Percentiles rank a stretch among this genome's conserved stretches.
phyloP scores from a whole-genome alignment of 2,329 filamentous ascomycete genomes.

The Mycosphaerella sp. region DNA sequence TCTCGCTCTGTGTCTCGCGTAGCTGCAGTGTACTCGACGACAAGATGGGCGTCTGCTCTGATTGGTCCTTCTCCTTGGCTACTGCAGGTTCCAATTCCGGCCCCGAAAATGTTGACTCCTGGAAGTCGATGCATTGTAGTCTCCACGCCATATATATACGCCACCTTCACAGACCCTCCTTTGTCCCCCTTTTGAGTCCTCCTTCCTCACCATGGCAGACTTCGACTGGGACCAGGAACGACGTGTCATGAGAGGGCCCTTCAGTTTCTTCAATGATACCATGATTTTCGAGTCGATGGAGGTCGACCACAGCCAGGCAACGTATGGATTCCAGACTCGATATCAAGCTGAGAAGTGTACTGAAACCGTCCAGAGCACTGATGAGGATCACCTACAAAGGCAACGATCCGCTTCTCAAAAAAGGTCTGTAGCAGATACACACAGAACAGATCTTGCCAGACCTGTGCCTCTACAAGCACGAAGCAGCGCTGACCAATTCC shows the following conservation, averaged over 20 bases:
- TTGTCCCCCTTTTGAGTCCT: neutral
- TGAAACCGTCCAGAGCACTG: neutral
- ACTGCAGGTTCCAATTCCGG: neutral
- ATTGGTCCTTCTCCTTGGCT: no score
- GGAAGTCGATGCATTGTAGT: neutral
- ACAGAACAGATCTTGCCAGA: no score
- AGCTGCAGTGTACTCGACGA: no score
- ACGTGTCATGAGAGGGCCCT: neutral
- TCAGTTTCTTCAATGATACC: slow-evolving; percentile 3
- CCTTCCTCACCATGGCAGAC: neutral
- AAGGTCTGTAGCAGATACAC: no score
- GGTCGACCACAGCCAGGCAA: neutral
- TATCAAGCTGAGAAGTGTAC: neutral
- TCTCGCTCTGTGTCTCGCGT: no score
- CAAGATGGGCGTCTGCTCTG: no score
- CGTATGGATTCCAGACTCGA: neutral
- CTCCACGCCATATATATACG: neutral
- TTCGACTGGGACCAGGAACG: slow-evolving; percentile 7
- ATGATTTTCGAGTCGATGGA: slow-evolving; percentile 6
- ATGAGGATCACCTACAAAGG: slow-evolving; percentile 6
- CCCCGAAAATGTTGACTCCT: slow-evolving; percentile 3
- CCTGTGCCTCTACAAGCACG: no score
- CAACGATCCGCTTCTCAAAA: slow-evolving; percentile 4
- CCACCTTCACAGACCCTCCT: neutral
- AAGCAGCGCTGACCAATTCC: no score